Base-by-base conservation (phyloP, 768 basidiomycete species). In the Collybiopsis luxurians region DNA sequence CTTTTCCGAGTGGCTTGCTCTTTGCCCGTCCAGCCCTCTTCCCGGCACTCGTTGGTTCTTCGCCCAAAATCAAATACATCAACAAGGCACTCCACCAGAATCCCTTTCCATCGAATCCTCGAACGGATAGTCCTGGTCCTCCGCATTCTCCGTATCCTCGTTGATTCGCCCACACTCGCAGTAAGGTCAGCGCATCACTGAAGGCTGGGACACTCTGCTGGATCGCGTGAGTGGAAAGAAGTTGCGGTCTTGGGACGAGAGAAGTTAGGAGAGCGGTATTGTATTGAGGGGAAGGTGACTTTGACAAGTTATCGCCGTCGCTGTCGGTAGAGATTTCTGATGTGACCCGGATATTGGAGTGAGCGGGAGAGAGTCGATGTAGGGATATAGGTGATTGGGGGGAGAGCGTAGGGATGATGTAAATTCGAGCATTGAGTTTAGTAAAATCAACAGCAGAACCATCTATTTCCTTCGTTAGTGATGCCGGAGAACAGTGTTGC, bases 141-240 rank as follows among this genome's bases (percentile, higher is more conserved):
- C 72, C 69, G 11, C 87, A 83, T 59, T 79, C 77, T 2, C 83
- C 79, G 61, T 87, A 94, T 0, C 93, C 93, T 40, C 95, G 79
- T 63, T 95, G 89, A 49, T 86, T 85, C 1, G 91, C 92, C 97
- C 97, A 99, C 15, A 95, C 81, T 10, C 92, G 82, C 15, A 98
- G 81, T 1, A 98, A 76, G 0, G 88, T 78, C 9, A 93, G 68
- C 0, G 92, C 92, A 50, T 95, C 87, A 1, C 71, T 68, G 67
- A 92, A 94, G 0, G 85, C 79, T 0, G 88, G 79, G 10, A 82
- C 71, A 11, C 80, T 73, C 40, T 87, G 75, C 45, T 82, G 79
- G 28, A 83, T 61, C 47, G 75, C 65, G 64, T 88, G 81, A 7
- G 81, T 73, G 9, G 76, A 71, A 30, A 87, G 76, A 5, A 89